Evolutionary conservation across 306 rosid species (phyloP).

Genomic region (Lupinus albus): DNA sequence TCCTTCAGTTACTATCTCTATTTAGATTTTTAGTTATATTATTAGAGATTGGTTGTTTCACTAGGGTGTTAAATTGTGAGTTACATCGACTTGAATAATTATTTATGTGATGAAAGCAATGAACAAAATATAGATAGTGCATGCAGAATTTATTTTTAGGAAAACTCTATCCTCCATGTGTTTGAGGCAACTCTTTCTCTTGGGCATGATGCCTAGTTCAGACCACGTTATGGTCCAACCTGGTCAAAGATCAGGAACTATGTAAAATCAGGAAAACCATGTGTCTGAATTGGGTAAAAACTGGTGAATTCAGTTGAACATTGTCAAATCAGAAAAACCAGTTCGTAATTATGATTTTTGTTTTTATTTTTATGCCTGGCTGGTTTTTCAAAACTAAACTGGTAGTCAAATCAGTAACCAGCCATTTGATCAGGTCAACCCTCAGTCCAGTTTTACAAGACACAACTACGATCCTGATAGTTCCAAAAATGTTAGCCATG

Average conservation of each 20-base stretch:
- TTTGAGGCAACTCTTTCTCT: background rate
- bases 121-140: background rate
- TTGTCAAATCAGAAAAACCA: conserved; percentile 15
- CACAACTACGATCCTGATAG: conserved; percentile 1
- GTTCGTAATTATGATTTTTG: background rate
- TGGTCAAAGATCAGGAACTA: background rate
- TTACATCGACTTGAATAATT: background rate
- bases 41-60: background rate
- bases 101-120: background rate
- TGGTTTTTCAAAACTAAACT: conserved; percentile 13
- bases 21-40: background rate
- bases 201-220: background rate
- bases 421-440: conserved; percentile 22
- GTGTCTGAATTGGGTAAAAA: background rate
- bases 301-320: background rate
- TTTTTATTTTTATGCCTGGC: background rate
- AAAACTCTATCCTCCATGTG: conserved; percentile 1
- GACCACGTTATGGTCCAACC: background rate
- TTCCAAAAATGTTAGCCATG: conserved; percentile 4
- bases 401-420: conserved; percentile 9
- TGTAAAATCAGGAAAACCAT: background rate
- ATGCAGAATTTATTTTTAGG: background rate
- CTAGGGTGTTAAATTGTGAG: background rate
- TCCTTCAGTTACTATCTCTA: background rate
- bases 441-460: background rate